These are phyloP conservation scores for Pleurotus sapidus DNA, from an alignment of 768 basidiomycete species.

Conservation along the genomic window DNA sequence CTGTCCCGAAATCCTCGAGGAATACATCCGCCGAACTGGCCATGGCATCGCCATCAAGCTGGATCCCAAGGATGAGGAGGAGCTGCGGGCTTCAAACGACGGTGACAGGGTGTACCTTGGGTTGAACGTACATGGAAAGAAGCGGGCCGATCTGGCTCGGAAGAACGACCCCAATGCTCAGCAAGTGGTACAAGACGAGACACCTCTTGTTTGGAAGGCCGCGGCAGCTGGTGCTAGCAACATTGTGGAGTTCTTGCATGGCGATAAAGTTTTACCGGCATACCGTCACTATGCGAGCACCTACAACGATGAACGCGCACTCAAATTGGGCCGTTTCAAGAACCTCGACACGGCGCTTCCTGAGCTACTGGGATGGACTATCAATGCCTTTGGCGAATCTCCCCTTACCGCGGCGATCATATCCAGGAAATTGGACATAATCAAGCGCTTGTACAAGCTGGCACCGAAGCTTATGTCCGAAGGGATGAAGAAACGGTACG, in stretches of 20 bases:
- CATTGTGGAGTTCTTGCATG: constrained; percentile 46
- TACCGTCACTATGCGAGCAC: constrained; percentile 47
- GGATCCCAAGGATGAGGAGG: constrained; percentile 20
- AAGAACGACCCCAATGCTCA: constrained; percentile 47
- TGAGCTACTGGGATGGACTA: constrained; percentile 49
- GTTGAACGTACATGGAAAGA: constrained; percentile 63
- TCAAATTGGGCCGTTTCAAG: constrained; percentile 33
- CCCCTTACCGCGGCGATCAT: constrained; percentile 45
- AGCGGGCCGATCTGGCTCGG: constrained; percentile 48
- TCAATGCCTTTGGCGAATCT: constrained; percentile 47
- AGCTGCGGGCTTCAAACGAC: constrained; percentile 28
- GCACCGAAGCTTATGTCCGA: constrained; percentile 37
- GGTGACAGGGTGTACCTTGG: constrained; percentile 51
- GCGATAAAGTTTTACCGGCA: constrained; percentile 44
- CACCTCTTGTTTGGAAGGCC: constrained; percentile 45
- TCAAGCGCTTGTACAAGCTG: constrained; percentile 45
- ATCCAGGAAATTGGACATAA: constrained; percentile 28
- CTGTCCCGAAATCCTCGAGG: constrained; percentile 49
- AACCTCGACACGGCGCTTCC: constrained; percentile 41
- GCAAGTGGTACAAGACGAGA: neutral
- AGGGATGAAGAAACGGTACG: constrained; percentile 42
- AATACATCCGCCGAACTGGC: constrained; percentile 54
- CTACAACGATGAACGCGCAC: constrained; percentile 39
- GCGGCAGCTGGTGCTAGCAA: constrained; percentile 22
- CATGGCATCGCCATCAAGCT: constrained; percentile 30